phyloP scores from a whole-genome alignment of 129 eudicot genomes.

The Helianthus annuus region HanXRQr2.0-SUNRISE NC_035436.2:113748895-113749394 shows the following conservation, averaged over 20 bases:
- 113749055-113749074: conserved; percentile 8
- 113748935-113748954: conserved; percentile 28
- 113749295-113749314: too few relatives aligned
- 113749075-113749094: background rate
- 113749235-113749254: too few relatives aligned
- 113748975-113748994: background rate
- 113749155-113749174: background rate
- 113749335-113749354: too few relatives aligned
- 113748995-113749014: conserved; percentile 1
- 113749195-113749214: too few relatives aligned
- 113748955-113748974: conserved; percentile 28
- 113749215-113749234: too few relatives aligned
- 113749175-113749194: background rate
- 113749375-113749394: too few relatives aligned
- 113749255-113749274: too few relatives aligned
- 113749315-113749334: too few relatives aligned
- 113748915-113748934: conserved; percentile 39
- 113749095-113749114: background rate
- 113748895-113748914: conserved; percentile 35
- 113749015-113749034: conserved; percentile 4
- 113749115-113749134: background rate
- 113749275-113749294: too few relatives aligned
- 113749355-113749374: too few relatives aligned
- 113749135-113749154: background rate
- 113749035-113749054: background rate